Conservation (phyloP, 23 red algal genomes). For the Gracilaria gracilis region DNA sequence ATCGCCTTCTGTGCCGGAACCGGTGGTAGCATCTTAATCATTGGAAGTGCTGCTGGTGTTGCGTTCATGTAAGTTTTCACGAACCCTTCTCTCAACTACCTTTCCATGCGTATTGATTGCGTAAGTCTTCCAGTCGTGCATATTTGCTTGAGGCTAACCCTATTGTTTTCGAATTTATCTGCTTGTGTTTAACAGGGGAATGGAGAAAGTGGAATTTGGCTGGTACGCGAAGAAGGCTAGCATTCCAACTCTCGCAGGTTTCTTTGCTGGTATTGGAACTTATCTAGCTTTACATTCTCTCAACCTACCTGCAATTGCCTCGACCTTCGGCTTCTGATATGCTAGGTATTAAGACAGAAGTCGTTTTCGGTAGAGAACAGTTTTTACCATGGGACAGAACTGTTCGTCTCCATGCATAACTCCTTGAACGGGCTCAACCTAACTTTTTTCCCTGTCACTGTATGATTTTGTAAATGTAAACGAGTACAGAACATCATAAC, state of each 20-base stretch:
- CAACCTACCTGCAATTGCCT: conserved; percentile 56
- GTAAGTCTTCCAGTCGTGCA: not conserved
- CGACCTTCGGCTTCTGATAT: conserved; percentile 37
- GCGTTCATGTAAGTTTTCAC: conserved; percentile 85
- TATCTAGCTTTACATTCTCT: conserved; percentile 69
- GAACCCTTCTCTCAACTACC: not conserved
- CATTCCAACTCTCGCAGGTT: conserved; percentile 85
- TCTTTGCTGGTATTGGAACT: conserved; percentile 75
- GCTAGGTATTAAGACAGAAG: not conserved
- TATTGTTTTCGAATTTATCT: not conserved
- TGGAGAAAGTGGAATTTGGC: conserved; percentile 96
- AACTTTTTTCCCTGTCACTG: not conserved
- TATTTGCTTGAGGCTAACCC: not conserved
- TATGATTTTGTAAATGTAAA: conserved; percentile 42
- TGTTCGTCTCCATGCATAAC: not conserved
- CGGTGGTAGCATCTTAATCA: conserved; percentile 83
- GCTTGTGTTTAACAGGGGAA: conserved; percentile 46
- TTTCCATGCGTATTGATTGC: not conserved
- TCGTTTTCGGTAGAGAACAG: too few species aligned
- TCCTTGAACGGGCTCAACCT: not conserved
- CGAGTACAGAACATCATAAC: not conserved
- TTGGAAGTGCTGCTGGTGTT: conserved; percentile 97
- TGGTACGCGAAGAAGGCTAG: conserved; percentile 92
- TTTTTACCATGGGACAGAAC: not conserved
- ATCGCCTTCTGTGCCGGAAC: conserved; percentile 97